Conservation (phyloP, 164 flowering plant species). For the grape (Vitis vinifera) region DNA sequence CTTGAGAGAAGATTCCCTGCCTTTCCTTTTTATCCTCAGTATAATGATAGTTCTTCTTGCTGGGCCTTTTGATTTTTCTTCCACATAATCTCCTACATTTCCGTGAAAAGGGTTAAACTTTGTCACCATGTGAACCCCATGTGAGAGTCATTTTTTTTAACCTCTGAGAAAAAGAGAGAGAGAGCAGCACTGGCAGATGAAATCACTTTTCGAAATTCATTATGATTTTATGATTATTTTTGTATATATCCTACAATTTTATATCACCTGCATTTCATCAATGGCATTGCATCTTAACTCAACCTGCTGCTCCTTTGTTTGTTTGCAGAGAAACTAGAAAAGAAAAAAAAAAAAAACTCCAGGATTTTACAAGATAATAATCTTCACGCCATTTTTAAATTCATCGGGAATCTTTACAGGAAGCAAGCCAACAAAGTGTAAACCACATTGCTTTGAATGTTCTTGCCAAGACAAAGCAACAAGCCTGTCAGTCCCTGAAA, state of each 20-base stretch:
- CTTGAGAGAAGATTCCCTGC: slow-evolving; percentile 29
- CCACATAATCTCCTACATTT: slow-evolving; percentile 31
- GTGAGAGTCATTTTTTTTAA: slow-evolving; percentile 14
- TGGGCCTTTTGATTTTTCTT: slow-evolving; percentile 20
- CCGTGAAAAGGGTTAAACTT: slow-evolving; percentile 32
- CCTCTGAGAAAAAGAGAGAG: not conserved
- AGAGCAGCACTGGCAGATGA: no score
- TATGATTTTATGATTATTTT: no score
- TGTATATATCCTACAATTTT: no score
- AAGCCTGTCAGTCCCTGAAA: slow-evolving; percentile 14
- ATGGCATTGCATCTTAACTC: no score
- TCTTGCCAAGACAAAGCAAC: not conserved
- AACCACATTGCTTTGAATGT: not conserved
- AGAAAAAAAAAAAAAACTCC: no score
- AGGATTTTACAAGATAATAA: no score
- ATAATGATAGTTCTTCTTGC: slow-evolving; percentile 28
- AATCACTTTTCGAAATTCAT: no score
- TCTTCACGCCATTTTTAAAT: not conserved
- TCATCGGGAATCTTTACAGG: slow-evolving; percentile 12
- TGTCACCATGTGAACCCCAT: slow-evolving; percentile 24
- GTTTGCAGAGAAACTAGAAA: no score
- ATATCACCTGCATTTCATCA: no score
- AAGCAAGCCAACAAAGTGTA: not conserved
- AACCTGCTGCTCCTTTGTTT: no score
- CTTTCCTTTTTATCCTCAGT: slow-evolving; percentile 22